phyloP scores from a whole-genome alignment of 1,284 basidiomycete species.

The Tilletia indica region DNA sequence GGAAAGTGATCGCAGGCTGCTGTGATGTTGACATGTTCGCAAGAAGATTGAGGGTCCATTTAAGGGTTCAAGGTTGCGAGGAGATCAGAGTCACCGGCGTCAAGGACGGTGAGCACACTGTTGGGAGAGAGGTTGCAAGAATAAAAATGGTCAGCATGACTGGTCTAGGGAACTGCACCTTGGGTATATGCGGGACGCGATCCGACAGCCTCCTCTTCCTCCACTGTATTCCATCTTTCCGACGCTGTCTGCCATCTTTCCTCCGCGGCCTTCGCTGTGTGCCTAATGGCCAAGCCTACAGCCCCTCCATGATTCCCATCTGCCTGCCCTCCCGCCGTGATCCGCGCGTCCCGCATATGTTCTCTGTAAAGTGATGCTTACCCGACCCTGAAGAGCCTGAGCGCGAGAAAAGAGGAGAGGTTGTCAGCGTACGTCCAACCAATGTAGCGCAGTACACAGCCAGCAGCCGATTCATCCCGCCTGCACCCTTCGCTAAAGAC shows the following conservation, averaged over 20 bases:
- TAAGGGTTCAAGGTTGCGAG: constrained; percentile 57
- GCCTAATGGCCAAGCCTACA: too few species aligned
- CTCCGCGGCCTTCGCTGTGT: too few species aligned
- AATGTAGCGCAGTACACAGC: neutral
- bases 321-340: neutral
- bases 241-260: too few species aligned
- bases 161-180: neutral
- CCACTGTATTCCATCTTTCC: too few species aligned
- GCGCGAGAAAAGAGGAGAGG: neutral
- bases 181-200: neutral
- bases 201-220: neutral
- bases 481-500: neutral
- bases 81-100: constrained; percentile 96
- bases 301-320: neutral
- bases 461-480: neutral
- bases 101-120: constrained; percentile 88
- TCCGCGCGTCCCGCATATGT: neutral
- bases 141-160: neutral
- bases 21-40: neutral
- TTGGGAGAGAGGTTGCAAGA: constrained; percentile 2
- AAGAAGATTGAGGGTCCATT: neutral
- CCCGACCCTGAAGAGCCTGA: constrained; percentile 91
- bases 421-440: neutral
- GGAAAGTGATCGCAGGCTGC: neutral
- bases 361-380: constrained; percentile 59